Evolutionary conservation across 2,329 filamentous ascomycete species (phyloP).

Genomic region (Nectriaceae sp.): DNA sequence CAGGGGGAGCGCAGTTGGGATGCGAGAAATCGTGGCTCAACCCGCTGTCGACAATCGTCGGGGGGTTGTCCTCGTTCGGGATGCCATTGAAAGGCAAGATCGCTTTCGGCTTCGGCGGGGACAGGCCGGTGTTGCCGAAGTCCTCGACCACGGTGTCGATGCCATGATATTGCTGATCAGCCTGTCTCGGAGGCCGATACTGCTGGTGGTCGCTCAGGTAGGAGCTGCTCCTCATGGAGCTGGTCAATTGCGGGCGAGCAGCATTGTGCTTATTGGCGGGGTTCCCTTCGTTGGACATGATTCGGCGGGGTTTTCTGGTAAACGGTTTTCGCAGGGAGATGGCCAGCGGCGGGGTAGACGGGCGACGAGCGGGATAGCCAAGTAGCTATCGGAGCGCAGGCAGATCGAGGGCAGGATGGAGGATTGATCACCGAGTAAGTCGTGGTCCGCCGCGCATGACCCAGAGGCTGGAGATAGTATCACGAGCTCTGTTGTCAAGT

Average conservation of each 20-base stretch:
- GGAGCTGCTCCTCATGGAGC: constrained; percentile 59
- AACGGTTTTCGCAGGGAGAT: too few species aligned
- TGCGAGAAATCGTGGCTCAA: constrained; percentile 64
- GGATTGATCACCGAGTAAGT: too few species aligned
- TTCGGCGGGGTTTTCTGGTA: constrained; percentile 20
- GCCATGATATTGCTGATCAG: constrained; percentile 56
- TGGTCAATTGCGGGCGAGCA: constrained; percentile 49
- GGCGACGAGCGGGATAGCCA: too few species aligned
- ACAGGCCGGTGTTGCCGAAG: constrained; percentile 38
- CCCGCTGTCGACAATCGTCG: constrained; percentile 62
- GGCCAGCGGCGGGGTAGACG: too few species aligned
- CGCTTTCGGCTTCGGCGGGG: constrained; percentile 42
- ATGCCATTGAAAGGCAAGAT: constrained; percentile 60
- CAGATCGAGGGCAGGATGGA: too few species aligned
- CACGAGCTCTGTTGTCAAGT: too few species aligned
- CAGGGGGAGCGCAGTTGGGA: constrained; percentile 59
- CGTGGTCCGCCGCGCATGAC: too few species aligned
- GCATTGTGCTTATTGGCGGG: constrained; percentile 36
- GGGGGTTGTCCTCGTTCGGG: constrained; percentile 59
- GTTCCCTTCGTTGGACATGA: constrained; percentile 35
- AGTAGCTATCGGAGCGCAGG: too few species aligned
- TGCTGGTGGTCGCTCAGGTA: constrained; percentile 66
- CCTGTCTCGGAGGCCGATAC: constrained; percentile 57
- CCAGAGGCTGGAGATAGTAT: too few species aligned
- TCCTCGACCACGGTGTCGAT: constrained; percentile 68